Evolutionary conservation across 164 flowering plant genomes (phyloP).

Genomic region (Aristolochia fimbriata): DNA sequence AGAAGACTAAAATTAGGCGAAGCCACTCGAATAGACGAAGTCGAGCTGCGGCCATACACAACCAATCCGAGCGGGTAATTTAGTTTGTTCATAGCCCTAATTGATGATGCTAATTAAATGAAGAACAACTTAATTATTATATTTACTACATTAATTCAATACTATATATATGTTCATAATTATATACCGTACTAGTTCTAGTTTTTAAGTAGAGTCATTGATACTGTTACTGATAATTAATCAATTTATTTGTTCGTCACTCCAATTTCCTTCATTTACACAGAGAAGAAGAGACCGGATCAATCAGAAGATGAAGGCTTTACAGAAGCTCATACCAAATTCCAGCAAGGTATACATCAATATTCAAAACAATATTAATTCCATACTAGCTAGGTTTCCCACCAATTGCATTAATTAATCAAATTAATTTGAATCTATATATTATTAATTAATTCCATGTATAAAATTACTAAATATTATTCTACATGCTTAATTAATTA

Average conservation of each 20-base stretch:
- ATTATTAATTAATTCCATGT: too few relatives aligned
- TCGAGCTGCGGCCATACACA: constrained; percentile 57
- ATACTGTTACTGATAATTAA: not conserved
- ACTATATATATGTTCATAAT: too few relatives aligned
- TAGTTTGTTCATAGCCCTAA: not conserved
- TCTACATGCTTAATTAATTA: not conserved
- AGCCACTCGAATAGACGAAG: constrained; percentile 36
- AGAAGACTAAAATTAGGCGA: constrained; percentile 21
- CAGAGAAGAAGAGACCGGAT: constrained; percentile 59
- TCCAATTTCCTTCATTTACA: not conserved
- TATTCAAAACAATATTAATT: not conserved
- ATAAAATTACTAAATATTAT: too few relatives aligned
- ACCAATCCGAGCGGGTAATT: constrained; percentile 61
- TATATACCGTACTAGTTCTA: too few relatives aligned
- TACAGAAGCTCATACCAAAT: constrained; percentile 68
- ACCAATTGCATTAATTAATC: too few relatives aligned
- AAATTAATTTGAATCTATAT: too few relatives aligned
- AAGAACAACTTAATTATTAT: too few relatives aligned
- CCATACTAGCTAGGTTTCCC: not conserved
- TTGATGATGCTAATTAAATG: not conserved
- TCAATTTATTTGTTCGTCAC: not conserved
- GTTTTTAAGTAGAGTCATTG: not conserved
- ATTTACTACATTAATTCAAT: too few relatives aligned
- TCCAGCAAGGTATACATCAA: constrained; percentile 37
- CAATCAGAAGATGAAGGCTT: constrained; percentile 62